Conservation (phyloP, 305 asterid genomes). For the Fraxinus albicans region DNA sequence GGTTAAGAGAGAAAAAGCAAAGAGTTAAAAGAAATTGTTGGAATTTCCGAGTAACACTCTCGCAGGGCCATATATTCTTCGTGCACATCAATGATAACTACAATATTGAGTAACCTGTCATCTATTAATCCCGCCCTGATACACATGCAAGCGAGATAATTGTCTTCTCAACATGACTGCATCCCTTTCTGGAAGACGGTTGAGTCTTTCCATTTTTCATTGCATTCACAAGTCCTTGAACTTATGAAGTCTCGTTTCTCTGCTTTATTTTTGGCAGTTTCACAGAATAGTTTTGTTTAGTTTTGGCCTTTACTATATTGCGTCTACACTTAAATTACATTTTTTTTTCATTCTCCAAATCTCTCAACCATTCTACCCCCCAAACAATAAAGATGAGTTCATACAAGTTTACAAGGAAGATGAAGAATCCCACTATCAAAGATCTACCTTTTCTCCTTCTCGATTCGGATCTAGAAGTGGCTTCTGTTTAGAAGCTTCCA, state of each 20-base stretch:
- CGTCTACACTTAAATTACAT: not conserved
- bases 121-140: not conserved
- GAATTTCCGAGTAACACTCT: not conserved
- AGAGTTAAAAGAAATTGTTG: not conserved
- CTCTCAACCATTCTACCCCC: not conserved
- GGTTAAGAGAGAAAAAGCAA: not conserved
- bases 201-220: not conserved
- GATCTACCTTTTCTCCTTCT: conserved; percentile 95
- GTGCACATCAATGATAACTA: not conserved
- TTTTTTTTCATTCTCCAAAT: not conserved
- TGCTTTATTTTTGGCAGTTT: not conserved
- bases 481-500: conserved; percentile 80
- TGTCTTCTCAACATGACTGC: not conserved
- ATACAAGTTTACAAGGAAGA: not conserved
- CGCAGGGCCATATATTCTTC: not conserved
- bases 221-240: not conserved
- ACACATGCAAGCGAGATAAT: not conserved
- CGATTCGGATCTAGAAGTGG: conserved; percentile 87
- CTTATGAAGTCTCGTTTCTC: not conserved
- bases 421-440: not conserved
- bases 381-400: not conserved
- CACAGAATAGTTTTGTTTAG: not conserved
- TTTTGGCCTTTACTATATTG: not conserved
- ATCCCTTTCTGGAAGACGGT: not conserved
- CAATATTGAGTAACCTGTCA: not conserved